Evolutionary conservation across 169 alveolate genomes (phyloP).

Genomic region (Plasmodium coatneyi): DNA sequence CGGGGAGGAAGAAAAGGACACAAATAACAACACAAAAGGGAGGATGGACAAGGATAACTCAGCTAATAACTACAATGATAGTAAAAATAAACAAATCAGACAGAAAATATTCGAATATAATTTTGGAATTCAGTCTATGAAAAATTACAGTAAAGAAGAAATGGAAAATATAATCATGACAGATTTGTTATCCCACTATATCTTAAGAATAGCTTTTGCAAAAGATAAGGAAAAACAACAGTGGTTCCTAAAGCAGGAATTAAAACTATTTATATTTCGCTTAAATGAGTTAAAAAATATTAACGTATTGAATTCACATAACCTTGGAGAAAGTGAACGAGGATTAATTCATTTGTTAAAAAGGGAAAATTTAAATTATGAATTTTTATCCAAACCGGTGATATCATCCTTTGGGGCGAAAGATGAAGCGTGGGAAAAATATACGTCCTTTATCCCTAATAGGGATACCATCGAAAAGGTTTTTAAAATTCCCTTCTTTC

Average conservation of each 20-base stretch:
- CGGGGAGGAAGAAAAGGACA: slow-evolving; percentile 35
- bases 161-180: slow-evolving; percentile 81
- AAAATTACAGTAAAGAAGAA: slow-evolving; percentile 78
- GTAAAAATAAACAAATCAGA: slow-evolving; percentile 37
- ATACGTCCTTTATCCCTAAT: slow-evolving; percentile 73
- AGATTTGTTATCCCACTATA: slow-evolving; percentile 84
- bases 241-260: slow-evolving; percentile 88
- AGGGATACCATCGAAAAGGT: slow-evolving; percentile 24
- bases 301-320: slow-evolving; percentile 73
- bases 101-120: slow-evolving; percentile 81
- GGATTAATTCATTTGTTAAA: slow-evolving; percentile 82
- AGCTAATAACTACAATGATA: slow-evolving; percentile 11
- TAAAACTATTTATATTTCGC: slow-evolving; percentile 81
- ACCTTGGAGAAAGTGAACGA: slow-evolving; percentile 79
- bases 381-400: slow-evolving; percentile 65
- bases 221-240: slow-evolving; percentile 86
- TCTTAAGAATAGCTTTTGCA: slow-evolving; percentile 85
- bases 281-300: slow-evolving; percentile 78
- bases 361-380: slow-evolving; percentile 80
- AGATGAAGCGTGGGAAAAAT: slow-evolving; percentile 76
- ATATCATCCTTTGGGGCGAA: slow-evolving; percentile 44
- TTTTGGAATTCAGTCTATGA: slow-evolving; percentile 78
- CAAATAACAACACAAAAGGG: not conserved
- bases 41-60: slow-evolving; percentile 6
- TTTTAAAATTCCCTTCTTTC: slow-evolving; percentile 83